Percentiles rank a stretch among this genome's conserved stretches.
Evolutionary conservation across 1,139 yeast species (phyloP).

Genomic region (Magnusiomyces clavatus): DNA sequence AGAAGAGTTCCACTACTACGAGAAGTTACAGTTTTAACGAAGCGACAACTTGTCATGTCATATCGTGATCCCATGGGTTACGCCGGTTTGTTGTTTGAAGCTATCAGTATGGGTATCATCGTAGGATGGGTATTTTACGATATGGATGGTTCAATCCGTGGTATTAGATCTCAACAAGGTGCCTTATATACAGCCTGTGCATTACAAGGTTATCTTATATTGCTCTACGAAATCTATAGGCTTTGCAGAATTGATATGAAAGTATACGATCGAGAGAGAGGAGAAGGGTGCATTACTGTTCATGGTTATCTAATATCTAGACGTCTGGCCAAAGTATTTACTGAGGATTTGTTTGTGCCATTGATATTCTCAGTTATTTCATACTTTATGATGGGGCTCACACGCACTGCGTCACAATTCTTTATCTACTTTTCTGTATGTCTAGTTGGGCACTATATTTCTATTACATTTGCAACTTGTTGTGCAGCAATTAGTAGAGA

Average conservation of each 20-base stretch:
- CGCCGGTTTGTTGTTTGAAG: slow-evolving; percentile 47
- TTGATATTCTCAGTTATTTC: slow-evolving; percentile 51
- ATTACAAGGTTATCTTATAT: slow-evolving; percentile 58
- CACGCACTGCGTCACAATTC: slow-evolving; percentile 42
- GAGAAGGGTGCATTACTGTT: slow-evolving; percentile 61
- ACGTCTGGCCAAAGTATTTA: slow-evolving; percentile 53
- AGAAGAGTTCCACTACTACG: slow-evolving; percentile 34
- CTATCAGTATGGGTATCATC: slow-evolving; percentile 49
- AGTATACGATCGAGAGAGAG: slow-evolving; percentile 64
- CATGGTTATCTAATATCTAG: slow-evolving; percentile 63
- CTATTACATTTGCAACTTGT: slow-evolving; percentile 49
- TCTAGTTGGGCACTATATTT: slow-evolving; percentile 48
- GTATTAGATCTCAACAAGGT: slow-evolving; percentile 60
- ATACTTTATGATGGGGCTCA: slow-evolving; percentile 72
- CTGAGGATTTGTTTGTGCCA: slow-evolving; percentile 66
- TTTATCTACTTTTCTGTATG: slow-evolving; percentile 55
- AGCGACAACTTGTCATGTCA: slow-evolving; percentile 49
- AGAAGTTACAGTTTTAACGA: slow-evolving; percentile 50
- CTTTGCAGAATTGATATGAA: slow-evolving; percentile 61
- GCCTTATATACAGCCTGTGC: slow-evolving; percentile 58
- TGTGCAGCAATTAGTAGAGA: slow-evolving; percentile 56
- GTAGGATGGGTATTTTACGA: slow-evolving; percentile 73
- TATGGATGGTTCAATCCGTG: slow-evolving; percentile 55
- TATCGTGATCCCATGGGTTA: slow-evolving; percentile 54
- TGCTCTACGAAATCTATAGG: slow-evolving; percentile 67